Percentiles rank a stretch among this genome's conserved stretches.
Conservation (phyloP, 1,284 basidiomycete species). For the Dichomitus squalens region DNA sequence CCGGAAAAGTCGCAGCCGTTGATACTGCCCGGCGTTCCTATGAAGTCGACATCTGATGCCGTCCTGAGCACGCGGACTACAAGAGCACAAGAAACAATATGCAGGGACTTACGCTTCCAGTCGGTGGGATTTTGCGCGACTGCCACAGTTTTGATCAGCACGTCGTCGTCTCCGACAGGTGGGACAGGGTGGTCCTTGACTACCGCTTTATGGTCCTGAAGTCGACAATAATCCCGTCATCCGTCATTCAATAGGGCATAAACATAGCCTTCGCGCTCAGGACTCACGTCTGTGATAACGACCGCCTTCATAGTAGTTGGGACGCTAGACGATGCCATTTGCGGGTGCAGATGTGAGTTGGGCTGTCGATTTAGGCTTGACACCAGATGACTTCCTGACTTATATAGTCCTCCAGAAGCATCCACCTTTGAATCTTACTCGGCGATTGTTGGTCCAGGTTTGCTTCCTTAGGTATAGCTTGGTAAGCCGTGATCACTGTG, state of each 20-base stretch:
- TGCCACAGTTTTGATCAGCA: conserved; percentile 30
- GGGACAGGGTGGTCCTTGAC: conserved; percentile 30
- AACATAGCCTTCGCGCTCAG: not conserved
- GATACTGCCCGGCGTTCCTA: conserved; percentile 24
- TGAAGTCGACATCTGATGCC: conserved; percentile 17
- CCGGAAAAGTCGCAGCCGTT: conserved; percentile 32
- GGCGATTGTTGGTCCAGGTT: no score
- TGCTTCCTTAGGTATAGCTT: no score
- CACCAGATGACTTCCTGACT: no score
- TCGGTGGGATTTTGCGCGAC: conserved; percentile 34
- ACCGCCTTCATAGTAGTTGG: conserved; percentile 9
- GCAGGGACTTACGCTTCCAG: conserved; percentile 27
- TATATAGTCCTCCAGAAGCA: no score
- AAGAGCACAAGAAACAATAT: not conserved
- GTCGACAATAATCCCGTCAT: not conserved
- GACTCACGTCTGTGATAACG: conserved; percentile 9
- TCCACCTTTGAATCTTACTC: no score
- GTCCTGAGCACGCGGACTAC: not conserved
- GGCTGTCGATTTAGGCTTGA: no score
- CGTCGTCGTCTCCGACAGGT: conserved; percentile 25
- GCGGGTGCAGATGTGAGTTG: no score
- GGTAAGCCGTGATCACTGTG: no score
- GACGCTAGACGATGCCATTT: no score
- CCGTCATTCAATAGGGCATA: no score
- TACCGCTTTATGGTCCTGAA: conserved; percentile 20